Evolutionary conservation across 2,329 filamentous ascomycete genomes (phyloP).

Genomic region (Lachnellula suecica): DNA sequence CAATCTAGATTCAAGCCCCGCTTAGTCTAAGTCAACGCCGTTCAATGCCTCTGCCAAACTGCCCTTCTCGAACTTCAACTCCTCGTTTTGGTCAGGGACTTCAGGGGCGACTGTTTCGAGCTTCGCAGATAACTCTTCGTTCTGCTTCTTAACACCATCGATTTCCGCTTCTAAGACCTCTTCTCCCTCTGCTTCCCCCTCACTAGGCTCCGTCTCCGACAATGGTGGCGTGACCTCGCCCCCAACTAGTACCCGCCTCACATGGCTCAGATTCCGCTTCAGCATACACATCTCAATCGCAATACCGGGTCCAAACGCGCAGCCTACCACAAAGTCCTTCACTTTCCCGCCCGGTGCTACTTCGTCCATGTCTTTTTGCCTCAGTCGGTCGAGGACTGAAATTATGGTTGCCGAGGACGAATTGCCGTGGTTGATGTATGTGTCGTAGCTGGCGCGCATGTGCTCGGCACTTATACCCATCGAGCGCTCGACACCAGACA

Average conservation of each 20-base stretch:
- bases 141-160: slow-evolving; percentile 17
- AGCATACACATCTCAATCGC: slow-evolving; percentile 68
- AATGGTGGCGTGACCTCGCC: slow-evolving; percentile 30
- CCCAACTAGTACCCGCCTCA: slow-evolving; percentile 23
- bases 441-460: slow-evolving; percentile 68
- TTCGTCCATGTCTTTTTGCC: slow-evolving; percentile 59
- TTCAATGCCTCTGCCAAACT: slow-evolving; percentile 30
- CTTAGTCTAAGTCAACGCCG: slow-evolving; percentile 33
- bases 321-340: slow-evolving; percentile 62
- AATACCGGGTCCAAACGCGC: slow-evolving; percentile 70
- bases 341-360: slow-evolving; percentile 48
- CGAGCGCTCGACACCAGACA: slow-evolving; percentile 59
- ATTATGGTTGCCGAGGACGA: slow-evolving; percentile 69
- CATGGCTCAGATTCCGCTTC: slow-evolving; percentile 38
- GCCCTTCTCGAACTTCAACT: background rate
- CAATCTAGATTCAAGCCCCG: too few species aligned
- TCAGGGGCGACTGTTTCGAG: slow-evolving; percentile 16
- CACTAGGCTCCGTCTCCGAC: slow-evolving; percentile 24
- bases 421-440: slow-evolving; percentile 68
- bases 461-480: slow-evolving; percentile 61
- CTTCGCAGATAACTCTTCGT: slow-evolving; percentile 18
- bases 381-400: slow-evolving; percentile 62
- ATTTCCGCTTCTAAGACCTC: slow-evolving; percentile 16
- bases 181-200: slow-evolving; percentile 27
- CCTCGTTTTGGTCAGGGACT: slow-evolving; percentile 19